phyloP scores from a whole-genome alignment of 768 basidiomycete genomes.

The Mrakia frigida region DNA sequence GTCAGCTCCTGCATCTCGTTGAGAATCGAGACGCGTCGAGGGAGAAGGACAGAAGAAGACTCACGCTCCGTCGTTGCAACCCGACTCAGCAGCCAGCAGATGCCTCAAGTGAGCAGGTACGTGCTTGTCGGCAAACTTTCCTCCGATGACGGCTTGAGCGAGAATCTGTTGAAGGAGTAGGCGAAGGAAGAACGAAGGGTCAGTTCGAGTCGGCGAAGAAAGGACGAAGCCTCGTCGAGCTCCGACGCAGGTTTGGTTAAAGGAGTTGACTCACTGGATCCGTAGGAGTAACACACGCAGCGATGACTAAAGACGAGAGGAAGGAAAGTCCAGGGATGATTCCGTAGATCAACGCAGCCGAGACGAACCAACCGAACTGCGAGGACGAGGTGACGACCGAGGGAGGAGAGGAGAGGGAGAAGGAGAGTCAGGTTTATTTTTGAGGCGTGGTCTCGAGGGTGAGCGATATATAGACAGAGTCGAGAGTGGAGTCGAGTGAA shows the following conservation, averaged over 20 bases:
- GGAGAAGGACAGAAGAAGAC: conserved; percentile 71
- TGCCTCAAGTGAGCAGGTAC: conserved; percentile 71
- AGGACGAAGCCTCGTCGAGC: conserved; percentile 38
- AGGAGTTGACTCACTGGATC: conserved; percentile 54
- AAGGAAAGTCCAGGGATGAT: conserved; percentile 85
- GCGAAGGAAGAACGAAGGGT: conserved; percentile 40
- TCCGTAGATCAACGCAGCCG: conserved; percentile 77
- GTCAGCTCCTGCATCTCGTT: neutral
- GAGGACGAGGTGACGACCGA: too few species aligned
- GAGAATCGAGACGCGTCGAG: conserved; percentile 44
- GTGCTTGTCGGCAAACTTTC: conserved; percentile 96
- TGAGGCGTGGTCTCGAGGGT: too few species aligned
- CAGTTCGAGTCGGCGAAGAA: conserved; percentile 2
- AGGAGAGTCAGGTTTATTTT: neutral
- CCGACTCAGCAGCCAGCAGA: conserved; percentile 78
- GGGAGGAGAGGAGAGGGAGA: neutral
- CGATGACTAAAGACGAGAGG: conserved; percentile 80
- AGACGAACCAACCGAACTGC: conserved; percentile 87
- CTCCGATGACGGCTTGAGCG: conserved; percentile 86
- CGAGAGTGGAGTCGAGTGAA: neutral
- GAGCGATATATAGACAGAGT: neutral
- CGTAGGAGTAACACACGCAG: conserved; percentile 59
- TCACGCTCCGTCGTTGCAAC: conserved; percentile 87
- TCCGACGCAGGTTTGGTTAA: neutral
- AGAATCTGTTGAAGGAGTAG: conserved; percentile 44